Conservation (phyloP, 305 asterid species). For the Fraxinus xanthoxyloides region DNA sequence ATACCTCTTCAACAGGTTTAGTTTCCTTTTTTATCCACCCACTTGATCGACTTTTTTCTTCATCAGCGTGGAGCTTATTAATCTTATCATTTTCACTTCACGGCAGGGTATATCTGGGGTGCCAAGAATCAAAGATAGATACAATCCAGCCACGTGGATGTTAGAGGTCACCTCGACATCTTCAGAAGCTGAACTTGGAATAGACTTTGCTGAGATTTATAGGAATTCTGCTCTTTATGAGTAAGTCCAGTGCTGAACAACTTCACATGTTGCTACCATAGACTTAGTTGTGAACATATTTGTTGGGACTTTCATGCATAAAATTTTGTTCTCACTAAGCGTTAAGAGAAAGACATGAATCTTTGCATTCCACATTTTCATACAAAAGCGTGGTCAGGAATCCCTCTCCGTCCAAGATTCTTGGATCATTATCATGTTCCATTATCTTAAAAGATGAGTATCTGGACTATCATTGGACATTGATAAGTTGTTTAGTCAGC, state of each 20-base stretch:
- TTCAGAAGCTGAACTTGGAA: slow-evolving; percentile 55
- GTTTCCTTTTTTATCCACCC: background rate
- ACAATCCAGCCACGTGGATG: slow-evolving; percentile 95
- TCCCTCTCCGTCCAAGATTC: background rate
- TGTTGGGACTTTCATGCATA: background rate
- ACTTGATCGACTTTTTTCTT: background rate
- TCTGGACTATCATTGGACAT: background rate
- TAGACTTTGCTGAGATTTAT: slow-evolving; percentile 72
- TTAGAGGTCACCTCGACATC: slow-evolving; percentile 74
- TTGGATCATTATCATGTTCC: background rate
- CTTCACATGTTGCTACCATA: background rate
- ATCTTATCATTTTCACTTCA: background rate
- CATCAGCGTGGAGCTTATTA: no score
- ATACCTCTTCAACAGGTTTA: background rate
- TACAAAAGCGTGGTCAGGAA: background rate
- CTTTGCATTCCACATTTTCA: background rate
- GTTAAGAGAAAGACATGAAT: background rate
- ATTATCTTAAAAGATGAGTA: background rate
- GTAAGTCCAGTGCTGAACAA: slow-evolving; percentile 37
- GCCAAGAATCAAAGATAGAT: slow-evolving; percentile 51
- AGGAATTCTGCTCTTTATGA: slow-evolving; percentile 43
- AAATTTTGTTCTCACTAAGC: background rate
- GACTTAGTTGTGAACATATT: background rate
- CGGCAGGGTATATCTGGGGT: slow-evolving; percentile 60
- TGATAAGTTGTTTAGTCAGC: background rate